Evolutionary conservation across 495 filamentous ascomycete species (phyloP), one percentile per base, ranked within the genome.

Genomic region (Hyphodiscus hymeniophilus): DNA sequence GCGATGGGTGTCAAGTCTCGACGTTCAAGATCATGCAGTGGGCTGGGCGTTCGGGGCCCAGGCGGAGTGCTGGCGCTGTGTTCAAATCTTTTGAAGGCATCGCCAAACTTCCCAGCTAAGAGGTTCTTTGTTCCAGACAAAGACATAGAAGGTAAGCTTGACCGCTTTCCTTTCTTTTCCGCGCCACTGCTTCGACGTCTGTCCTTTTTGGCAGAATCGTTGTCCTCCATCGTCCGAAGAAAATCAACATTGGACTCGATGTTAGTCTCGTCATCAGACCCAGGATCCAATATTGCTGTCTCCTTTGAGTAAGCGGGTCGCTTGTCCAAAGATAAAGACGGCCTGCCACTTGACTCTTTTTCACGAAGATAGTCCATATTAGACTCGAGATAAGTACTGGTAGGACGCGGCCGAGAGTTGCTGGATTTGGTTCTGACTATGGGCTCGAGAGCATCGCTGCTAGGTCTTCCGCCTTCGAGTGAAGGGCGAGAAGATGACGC

Each of bases 71-170:
- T 54, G 42, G 66, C 68, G 52, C 77, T 77, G 18, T 75, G 75
- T 60, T 98, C 92, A 56, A 98, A 98, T 4, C 86, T 77, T 52
- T 90, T 84, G 70, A 98, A 97, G 3, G 94, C 91, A 44, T 96
- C 94, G 1, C 94, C 89, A 63, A 98, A 96, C 61, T 85, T 89
- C 7, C 90, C 87, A 21, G 82, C 82, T 20, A 98, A 73, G 32
- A 95, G 75, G n/a, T 76, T 86, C 63, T 94, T 95, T 46, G 86
- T 84, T 23, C 85, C 84, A n/a, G 57, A 56, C 21, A 60, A 54
- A 38, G 57, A 52, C 56, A 58, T 58, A 1, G 82, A 88, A 12
- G 84, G 82, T 45, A 98, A 71, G 61, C 87, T 94, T 17, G 84
- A 72, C 28, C 89, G 83, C 60, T 96, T 96, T 38, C 64, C 66